Percentiles rank a stretch among this genome's conserved stretches.
Conservation (phyloP, 169 alveolate species). For the Miamiensis avidus region DNA sequence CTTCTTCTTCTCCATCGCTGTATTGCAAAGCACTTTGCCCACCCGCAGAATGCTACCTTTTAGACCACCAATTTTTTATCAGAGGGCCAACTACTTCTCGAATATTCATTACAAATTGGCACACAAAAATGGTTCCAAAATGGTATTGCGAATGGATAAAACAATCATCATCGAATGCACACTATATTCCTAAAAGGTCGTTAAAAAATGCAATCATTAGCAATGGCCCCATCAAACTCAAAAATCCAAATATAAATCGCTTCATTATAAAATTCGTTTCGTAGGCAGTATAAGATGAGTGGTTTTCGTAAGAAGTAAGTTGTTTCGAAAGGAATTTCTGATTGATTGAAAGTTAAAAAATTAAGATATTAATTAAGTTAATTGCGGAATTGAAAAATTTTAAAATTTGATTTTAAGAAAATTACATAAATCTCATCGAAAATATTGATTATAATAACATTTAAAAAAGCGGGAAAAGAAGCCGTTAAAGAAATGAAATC, state of each 20-base stretch:
- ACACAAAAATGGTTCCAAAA: slow-evolving; percentile 21
- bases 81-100: slow-evolving; percentile 24
- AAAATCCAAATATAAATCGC: slow-evolving; percentile 17
- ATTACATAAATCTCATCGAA: slow-evolving; percentile 32
- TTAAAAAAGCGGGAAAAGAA: slow-evolving; percentile 29
- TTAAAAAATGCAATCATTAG: slow-evolving; percentile 3
- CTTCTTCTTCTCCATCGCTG: background rate
- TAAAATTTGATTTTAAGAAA: too few relatives aligned
- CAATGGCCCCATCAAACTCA: slow-evolving; percentile 34
- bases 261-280: slow-evolving; percentile 36
- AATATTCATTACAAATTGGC: slow-evolving; percentile 1
- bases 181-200: slow-evolving; percentile 8
- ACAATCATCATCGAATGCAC: slow-evolving; percentile 26
- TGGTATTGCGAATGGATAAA: slow-evolving; percentile 36
- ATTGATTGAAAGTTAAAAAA: background rate
- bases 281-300: slow-evolving; percentile 20
- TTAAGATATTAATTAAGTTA: too few relatives aligned
- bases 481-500: background rate
- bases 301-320: slow-evolving; percentile 42
- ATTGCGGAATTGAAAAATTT: background rate
- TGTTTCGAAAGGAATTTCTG: background rate
- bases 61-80: background rate
- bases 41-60: background rate
- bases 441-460: slow-evolving; percentile 11
- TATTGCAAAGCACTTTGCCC: background rate